A percentile compares a stretch with the other conserved stretches of the same genome.
Evolutionary conservation across 345 rosid species (phyloP).

Genomic region (Eucalyptus polybractea): DNA sequence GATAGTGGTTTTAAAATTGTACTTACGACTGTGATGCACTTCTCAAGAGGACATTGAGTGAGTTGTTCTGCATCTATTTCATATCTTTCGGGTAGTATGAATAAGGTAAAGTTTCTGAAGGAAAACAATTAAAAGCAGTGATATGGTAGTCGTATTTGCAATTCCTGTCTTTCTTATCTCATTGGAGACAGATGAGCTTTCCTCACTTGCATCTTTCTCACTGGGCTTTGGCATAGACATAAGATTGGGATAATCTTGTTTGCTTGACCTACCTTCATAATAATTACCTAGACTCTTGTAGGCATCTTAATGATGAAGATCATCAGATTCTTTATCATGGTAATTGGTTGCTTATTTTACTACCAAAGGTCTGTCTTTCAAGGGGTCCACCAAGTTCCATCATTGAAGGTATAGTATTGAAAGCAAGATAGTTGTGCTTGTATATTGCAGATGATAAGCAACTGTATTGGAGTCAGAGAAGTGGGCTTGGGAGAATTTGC

Average conservation of each 20-base stretch:
- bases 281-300: neutral
- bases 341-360: too few species aligned
- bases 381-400: neutral
- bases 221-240: neutral
- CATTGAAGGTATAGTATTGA: neutral
- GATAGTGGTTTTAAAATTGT: neutral
- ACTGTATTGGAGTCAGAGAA: constrained; percentile 73
- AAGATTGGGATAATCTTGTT: neutral
- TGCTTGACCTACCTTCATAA: neutral
- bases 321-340: too few species aligned
- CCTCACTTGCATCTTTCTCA: neutral
- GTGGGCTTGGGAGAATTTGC: constrained; percentile 62
- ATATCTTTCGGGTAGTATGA: neutral
- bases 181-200: too few species aligned
- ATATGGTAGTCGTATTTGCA: neutral
- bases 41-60: neutral
- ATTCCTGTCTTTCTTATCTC: neutral
- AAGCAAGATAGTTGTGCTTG: neutral
- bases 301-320: neutral
- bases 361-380: too few species aligned
- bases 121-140: neutral
- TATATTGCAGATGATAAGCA: constrained; percentile 44
- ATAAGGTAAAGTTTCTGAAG: neutral
- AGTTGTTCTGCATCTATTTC: neutral
- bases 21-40: neutral